Evolutionary conservation across 1,284 basidiomycete species (phyloP).

Genomic region (Rhizoctonia solani): DNA sequence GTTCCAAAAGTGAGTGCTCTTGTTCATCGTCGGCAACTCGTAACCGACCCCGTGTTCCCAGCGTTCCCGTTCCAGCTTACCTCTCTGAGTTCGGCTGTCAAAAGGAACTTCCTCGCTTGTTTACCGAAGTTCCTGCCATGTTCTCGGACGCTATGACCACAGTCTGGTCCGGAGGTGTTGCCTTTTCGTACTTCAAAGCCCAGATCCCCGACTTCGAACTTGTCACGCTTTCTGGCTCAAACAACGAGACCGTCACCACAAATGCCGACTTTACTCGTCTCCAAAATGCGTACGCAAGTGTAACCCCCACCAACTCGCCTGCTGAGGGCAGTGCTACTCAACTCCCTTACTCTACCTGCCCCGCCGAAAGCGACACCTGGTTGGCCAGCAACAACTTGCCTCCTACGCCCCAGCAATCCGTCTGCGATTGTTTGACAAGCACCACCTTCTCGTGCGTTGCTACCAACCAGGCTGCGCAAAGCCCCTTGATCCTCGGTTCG

Average conservation of each 20-base stretch:
- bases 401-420: conserved; percentile 77
- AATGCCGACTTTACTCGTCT: conserved; percentile 73
- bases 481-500: conserved; percentile 64
- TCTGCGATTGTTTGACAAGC: conserved; percentile 76
- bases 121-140: conserved; percentile 80
- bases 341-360: conserved; percentile 57
- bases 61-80: conserved; percentile 74
- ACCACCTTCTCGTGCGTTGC: conserved; percentile 72
- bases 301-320: conserved; percentile 68
- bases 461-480: conserved; percentile 62
- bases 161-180: conserved; percentile 86
- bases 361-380: conserved; percentile 56
- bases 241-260: conserved; percentile 64
- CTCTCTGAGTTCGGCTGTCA: conserved; percentile 77
- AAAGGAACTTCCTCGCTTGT: conserved; percentile 61
- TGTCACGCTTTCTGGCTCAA: conserved; percentile 65
- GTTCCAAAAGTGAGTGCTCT: conserved; percentile 53
- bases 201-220: conserved; percentile 75
- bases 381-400: conserved; percentile 73
- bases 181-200: conserved; percentile 83
- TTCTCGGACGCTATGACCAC: conserved; percentile 69
- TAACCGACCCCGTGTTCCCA: background rate
- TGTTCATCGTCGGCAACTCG: background rate
- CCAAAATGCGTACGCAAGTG: conserved; percentile 61
- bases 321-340: conserved; percentile 59